Base-by-base conservation (phyloP, 768 basidiomycete genomes). In the Tricholoma saponaceum region DNA sequence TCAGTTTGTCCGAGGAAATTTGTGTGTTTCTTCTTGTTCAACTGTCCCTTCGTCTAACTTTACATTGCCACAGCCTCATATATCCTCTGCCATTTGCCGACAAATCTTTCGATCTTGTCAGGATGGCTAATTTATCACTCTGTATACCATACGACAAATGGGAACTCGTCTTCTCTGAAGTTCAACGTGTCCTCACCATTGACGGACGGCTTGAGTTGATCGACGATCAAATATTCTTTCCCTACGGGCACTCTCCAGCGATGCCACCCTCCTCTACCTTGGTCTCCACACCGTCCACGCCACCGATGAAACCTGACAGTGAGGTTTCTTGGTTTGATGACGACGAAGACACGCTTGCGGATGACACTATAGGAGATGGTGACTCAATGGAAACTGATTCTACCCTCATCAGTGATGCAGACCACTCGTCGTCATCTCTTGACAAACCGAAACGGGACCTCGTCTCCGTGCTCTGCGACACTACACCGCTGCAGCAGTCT, bases 161-260 rank as follows among this genome's bases (percentile, higher is more conserved):
- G 90, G 71, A 78, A 30, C 70, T 71, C 16, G 72, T 92, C 10
- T 57, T 92, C 18, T 60, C 66, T 0, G 87, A 93, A 76, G 80
- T 79, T 4, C 69, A 76, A 14, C 85, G 91, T 23, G 78, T 92
- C 9, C 74, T 92, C 13, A 73, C 71, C 12, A 74, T 74, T 5
- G 81, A 77, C 14, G 90, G 91, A 3, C 79, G 81, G 8, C 71
- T 92, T 2, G 91, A 93, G 67, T 63, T 91, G 50, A 83, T 92
- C 52, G 87, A 90, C 68, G 90, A 92, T 68, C 72, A 86, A 62
- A 71, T 88, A 32, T 68, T 80, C 60, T 90, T 89, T 63, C 85
- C 89, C 0, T 83, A 82, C 57, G 74, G 78, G 28, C 67, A 70
- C 54, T 52, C 66, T 12, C 62, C 63, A 26, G 46, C 69, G 8